phyloP scores from a whole-genome alignment of 108 stramenopile genomes.

The Thalassiosira profunda region DNA sequence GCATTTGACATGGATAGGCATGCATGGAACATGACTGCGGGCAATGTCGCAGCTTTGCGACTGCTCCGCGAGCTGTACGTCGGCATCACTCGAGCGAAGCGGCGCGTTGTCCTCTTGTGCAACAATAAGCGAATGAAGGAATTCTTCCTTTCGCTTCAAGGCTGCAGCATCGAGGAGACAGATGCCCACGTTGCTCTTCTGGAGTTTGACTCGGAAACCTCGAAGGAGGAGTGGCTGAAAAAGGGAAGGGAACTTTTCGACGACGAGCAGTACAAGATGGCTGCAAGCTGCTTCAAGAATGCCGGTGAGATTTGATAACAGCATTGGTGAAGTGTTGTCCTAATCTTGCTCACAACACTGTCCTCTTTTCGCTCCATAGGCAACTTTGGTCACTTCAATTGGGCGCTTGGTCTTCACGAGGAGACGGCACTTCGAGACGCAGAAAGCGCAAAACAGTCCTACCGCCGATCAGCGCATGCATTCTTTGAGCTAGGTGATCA shows the following conservation, averaged over 20 bases:
- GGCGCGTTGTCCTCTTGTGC: constrained; percentile 30
- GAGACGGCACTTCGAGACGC: neutral
- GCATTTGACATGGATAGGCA: constrained; percentile 26
- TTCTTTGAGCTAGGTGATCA: constrained; percentile 13
- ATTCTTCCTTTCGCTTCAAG: constrained; percentile 15
- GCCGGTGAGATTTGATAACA: too few species aligned
- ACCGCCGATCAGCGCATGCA: neutral
- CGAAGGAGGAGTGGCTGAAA: constrained; percentile 10
- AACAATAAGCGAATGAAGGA: constrained; percentile 5
- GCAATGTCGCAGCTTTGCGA: constrained; percentile 9
- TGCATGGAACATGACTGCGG: constrained; percentile 12
- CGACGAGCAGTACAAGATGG: constrained; percentile 22
- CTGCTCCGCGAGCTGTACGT: constrained; percentile 48
- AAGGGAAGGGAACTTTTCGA: constrained; percentile 19
- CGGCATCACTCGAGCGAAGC: constrained; percentile 33
- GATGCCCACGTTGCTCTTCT: constrained; percentile 7
- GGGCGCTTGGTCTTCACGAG: constrained; percentile 8
- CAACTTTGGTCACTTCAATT: constrained; percentile 8
- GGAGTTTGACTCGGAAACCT: constrained; percentile 32
- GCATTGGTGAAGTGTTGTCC: too few species aligned
- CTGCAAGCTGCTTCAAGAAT: constrained; percentile 26
- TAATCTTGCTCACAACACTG: too few species aligned
- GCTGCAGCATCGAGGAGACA: constrained; percentile 18
- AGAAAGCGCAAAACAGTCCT: constrained; percentile 10
- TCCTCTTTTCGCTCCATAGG: too few species aligned